These are phyloP conservation scores for Neurospora sp. DNA, from an alignment of 495 filamentous ascomycete species.

Conservation along the genomic window DNA sequence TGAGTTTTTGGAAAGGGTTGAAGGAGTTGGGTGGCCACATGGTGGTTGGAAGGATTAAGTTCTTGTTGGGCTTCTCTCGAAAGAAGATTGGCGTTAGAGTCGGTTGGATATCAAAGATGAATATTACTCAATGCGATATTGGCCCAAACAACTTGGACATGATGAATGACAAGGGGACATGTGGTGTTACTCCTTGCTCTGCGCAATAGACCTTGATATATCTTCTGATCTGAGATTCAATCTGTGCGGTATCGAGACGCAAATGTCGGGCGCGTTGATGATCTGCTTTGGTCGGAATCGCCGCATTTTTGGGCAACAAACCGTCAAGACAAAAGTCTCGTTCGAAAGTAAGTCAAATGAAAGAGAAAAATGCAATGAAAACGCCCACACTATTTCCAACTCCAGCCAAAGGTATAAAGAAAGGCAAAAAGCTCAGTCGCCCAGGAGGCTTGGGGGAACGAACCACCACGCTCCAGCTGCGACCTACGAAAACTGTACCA, in stretches of 20 bases:
- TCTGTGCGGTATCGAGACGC: neutral
- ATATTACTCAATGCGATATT: neutral
- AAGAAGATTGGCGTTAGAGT: neutral
- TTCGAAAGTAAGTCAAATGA: neutral
- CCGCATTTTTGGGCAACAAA: neutral
- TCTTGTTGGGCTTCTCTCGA: neutral
- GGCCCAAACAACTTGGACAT: neutral
- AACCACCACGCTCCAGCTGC: neutral
- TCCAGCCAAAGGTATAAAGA: neutral
- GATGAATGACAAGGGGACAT: neutral
- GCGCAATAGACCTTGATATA: neutral
- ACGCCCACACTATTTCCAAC: neutral
- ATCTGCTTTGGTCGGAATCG: neutral
- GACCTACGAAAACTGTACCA: neutral
- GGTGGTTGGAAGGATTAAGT: neutral
- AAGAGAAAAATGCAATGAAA: neutral
- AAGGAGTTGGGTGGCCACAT: neutral
- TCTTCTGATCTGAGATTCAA: neutral
- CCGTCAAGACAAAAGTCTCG: neutral
- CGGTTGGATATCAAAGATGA: neutral
- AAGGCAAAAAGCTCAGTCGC: neutral
- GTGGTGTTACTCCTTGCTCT: neutral
- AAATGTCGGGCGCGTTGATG: neutral
- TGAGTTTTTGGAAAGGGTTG: neutral
- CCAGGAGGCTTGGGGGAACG: neutral